A percentile compares a stretch with the other conserved stretches of the same genome.
Evolutionary conservation across 805 yeast genomes (phyloP).

Genomic region (Ogataea henricii): DNA sequence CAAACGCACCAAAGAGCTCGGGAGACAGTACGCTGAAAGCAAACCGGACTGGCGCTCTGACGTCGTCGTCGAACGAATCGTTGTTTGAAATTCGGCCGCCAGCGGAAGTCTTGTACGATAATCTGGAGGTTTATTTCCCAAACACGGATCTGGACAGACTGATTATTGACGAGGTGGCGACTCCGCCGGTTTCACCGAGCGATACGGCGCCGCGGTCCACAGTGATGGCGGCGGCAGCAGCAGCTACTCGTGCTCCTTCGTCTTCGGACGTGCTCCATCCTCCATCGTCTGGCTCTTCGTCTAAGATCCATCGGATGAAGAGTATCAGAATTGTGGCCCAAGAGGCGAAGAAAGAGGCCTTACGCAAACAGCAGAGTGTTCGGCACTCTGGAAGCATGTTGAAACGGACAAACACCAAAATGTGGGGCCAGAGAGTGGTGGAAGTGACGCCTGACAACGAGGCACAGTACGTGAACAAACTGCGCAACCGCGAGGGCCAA

Average conservation of each 20-base stretch:
- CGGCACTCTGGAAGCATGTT: constrained; percentile 39
- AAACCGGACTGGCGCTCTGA: constrained; percentile 8
- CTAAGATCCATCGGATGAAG: constrained; percentile 67
- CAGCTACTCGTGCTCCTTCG: neutral
- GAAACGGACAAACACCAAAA: constrained; percentile 81
- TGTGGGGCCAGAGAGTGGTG: constrained; percentile 95
- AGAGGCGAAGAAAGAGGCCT: constrained; percentile 75
- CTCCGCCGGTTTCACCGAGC: constrained; percentile 57
- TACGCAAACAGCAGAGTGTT: constrained; percentile 29
- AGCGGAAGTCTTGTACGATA: constrained; percentile 88
- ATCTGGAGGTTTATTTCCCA: constrained; percentile 90
- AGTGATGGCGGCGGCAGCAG: neutral
- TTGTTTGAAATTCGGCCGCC: constrained; percentile 83
- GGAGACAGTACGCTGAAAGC: constrained; percentile 7
- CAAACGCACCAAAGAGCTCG: constrained; percentile 41
- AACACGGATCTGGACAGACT: constrained; percentile 90
- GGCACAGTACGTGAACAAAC: constrained; percentile 61
- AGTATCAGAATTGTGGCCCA: constrained; percentile 91
- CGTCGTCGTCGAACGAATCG: constrained; percentile 26
- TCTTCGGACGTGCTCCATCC: constrained; percentile 33
- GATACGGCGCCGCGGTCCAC: constrained; percentile 16
- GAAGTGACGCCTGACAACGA: constrained; percentile 80
- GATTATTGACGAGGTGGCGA: constrained; percentile 69
- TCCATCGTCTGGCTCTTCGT: constrained; percentile 45
- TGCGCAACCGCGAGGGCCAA: constrained; percentile 65